Evolutionary conservation across 805 yeast genomes (phyloP).

Genomic region (Millerozyma miso): DNA sequence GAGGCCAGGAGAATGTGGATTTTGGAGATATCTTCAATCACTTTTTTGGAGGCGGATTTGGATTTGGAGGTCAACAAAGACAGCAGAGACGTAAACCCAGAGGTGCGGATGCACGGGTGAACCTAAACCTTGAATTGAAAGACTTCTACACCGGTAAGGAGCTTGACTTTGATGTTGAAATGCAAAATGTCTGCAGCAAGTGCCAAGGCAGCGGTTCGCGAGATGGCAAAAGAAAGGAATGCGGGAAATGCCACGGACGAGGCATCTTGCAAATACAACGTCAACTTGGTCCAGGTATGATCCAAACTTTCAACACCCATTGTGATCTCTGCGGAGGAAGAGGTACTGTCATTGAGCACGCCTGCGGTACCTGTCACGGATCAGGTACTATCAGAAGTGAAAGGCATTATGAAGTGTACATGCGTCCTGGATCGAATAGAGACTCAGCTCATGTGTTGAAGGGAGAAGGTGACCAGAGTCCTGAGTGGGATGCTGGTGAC

Average conservation of each 20-base stretch:
- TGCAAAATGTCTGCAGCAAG: constrained; percentile 70
- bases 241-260: constrained; percentile 68
- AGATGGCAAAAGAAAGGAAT: constrained; percentile 66
- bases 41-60: constrained; percentile 32
- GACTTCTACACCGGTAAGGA: constrained; percentile 71
- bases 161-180: constrained; percentile 54
- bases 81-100: constrained; percentile 41
- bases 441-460: constrained; percentile 52
- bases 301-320: constrained; percentile 73
- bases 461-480: constrained; percentile 82
- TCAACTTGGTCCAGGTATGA: constrained; percentile 87
- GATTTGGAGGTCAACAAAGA: constrained; percentile 16
- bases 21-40: constrained; percentile 60
- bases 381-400: constrained; percentile 51
- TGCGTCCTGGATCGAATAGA: constrained; percentile 70
- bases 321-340: constrained; percentile 81
- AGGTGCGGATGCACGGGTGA: constrained; percentile 62
- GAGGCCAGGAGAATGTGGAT: constrained; percentile 25
- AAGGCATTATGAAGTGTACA: constrained; percentile 55
- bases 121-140: constrained; percentile 51
- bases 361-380: constrained; percentile 73
- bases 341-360: constrained; percentile 62
- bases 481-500: constrained; percentile 82
- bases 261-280: constrained; percentile 64
- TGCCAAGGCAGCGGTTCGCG: constrained; percentile 86